Evolutionary conservation across 371 early-diverging fungal species (phyloP), one percentile per base, ranked within the genome.

Genomic region (Lichtheimia ornata): DNA sequence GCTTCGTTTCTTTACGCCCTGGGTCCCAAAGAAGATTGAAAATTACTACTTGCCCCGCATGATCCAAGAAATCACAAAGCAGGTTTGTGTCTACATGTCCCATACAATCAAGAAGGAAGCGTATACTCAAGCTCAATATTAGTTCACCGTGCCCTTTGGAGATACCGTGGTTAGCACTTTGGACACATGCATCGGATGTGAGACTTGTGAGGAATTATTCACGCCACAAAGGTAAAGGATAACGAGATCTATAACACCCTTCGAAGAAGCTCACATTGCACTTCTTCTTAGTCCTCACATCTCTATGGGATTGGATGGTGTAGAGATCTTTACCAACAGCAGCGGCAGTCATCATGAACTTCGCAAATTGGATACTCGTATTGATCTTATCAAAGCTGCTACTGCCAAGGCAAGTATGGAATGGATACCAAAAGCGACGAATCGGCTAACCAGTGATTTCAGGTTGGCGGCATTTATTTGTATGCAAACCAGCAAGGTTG

Each of bases 401-500:
- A 97, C 96, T 13, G 73, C 81, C 7, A 96, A 96, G 79, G 90
- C 89, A 69, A n/a, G 27, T 20, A 18, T 27, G 11, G 6, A 30
- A 35, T 9, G 28, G 5, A 9, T 35, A 9, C 7, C 11, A 35
- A 6, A 35, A 9, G 35, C 9, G 11, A 35, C 9, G 9, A 9
- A 11, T 1, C 28, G 11, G 40, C 50, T 53, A 53, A 59, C 17
- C 0, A 27, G 41, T 13, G 4, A 40, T 18, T 44, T 6, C 59
- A 79, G 77, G 85, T 88, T 43, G 97, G 97, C 54, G 99, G 99
- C 40, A 83, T 95, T 13, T 99, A 99, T 66, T 69, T 98, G 41
- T 99, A 99, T 65, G 82, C 97, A 4, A 99, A 99, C 72, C 97
- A 96, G 63, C 89, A 93, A 72, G 99, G 99, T 3, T 99, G 99